A percentile compares a stretch with the other conserved stretches of the same genome.
Conservation (phyloP, 768 basidiomycete genomes). For the Tylopilus intermedius region DNA sequence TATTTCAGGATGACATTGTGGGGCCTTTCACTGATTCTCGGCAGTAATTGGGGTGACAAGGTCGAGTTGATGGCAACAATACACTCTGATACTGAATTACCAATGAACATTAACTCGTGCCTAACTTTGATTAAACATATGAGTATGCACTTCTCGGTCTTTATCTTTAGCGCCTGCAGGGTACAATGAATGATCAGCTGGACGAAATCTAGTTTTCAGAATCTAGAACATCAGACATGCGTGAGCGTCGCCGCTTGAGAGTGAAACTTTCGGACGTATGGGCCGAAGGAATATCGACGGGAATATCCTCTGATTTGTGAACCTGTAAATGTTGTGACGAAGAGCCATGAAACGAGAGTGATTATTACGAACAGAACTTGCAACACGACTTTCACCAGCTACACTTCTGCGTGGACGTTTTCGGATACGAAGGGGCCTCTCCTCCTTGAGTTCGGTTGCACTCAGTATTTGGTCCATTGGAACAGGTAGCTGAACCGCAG, state of each 20-base stretch:
- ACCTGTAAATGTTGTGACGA: constrained; percentile 19
- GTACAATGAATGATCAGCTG: constrained; percentile 7
- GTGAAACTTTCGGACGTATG: constrained; percentile 27
- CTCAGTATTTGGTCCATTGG: constrained; percentile 13
- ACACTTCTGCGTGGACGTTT: constrained; percentile 26
- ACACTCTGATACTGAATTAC: constrained; percentile 7
- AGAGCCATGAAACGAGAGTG: background rate
- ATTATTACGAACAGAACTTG: constrained; percentile 21
- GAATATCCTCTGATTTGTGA: constrained; percentile 24
- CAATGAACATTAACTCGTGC: constrained; percentile 23
- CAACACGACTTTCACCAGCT: constrained; percentile 17
- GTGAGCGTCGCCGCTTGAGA: constrained; percentile 46
- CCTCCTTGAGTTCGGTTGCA: constrained; percentile 16
- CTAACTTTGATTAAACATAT: constrained; percentile 20
- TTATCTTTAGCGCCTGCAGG: constrained; percentile 10
- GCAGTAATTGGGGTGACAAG: constrained; percentile 4
- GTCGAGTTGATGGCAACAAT: constrained; percentile 3
- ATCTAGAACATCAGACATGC: constrained; percentile 31
- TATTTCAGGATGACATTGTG: constrained; percentile 4
- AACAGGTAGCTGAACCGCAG: constrained; percentile 33
- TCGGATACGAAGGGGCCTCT: constrained; percentile 20
- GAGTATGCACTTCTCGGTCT: constrained; percentile 14
- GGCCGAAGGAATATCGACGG: constrained; percentile 30
- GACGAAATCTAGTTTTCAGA: constrained; percentile 23
- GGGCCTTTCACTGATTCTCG: constrained; percentile 9